These are phyloP conservation scores for Metarhizium rileyi DNA, from an alignment of 2,329 filamentous ascomycete genomes.

Conservation along the genomic window DNA sequence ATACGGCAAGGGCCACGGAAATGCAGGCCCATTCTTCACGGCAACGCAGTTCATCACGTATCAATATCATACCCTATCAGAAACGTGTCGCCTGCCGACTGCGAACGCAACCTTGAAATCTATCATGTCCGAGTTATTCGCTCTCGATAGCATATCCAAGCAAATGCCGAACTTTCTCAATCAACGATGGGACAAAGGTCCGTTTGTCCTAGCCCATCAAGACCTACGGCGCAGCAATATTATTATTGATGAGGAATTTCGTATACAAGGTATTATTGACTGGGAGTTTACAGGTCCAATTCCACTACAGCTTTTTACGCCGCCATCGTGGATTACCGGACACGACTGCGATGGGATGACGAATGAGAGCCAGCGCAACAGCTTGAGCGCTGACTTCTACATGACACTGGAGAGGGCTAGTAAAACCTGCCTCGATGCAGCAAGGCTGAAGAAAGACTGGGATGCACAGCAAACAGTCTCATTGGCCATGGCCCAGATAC, in stretches of 20 bases:
- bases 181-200: background rate
- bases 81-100: constrained; percentile 8
- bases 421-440: background rate
- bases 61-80: constrained; percentile 7
- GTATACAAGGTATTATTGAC: constrained; percentile 15
- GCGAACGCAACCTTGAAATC: constrained; percentile 2
- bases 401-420: background rate
- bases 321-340: constrained; percentile 11
- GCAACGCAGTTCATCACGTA: constrained; percentile 6
- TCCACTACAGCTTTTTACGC: constrained; percentile 9
- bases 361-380: background rate
- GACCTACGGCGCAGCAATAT: constrained; percentile 14
- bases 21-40: background rate
- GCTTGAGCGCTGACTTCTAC: background rate
- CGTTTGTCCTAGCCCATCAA: constrained; percentile 9
- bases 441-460: background rate
- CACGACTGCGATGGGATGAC: background rate
- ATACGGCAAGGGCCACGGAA: background rate
- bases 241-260: constrained; percentile 14
- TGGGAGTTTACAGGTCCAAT: constrained; percentile 14
- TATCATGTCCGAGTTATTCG: constrained; percentile 9
- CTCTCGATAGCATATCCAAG: constrained; percentile 5
- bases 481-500: background rate
- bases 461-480: background rate
- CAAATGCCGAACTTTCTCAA: background rate